Conservation (phyloP, 2,329 filamentous ascomycete genomes). For the Diaporthe amygdali region DNA sequence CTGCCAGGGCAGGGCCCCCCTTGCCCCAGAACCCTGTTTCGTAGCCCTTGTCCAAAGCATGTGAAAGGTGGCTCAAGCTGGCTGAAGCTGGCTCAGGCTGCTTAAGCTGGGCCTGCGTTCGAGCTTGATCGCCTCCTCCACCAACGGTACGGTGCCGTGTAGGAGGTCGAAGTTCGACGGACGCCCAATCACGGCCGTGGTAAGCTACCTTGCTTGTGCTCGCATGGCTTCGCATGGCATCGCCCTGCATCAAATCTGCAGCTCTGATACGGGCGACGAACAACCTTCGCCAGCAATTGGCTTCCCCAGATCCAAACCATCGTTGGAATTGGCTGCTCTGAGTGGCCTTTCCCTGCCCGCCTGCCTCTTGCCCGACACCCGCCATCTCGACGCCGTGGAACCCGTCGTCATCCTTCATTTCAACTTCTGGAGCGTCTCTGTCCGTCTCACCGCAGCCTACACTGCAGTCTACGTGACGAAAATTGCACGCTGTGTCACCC, state of each 20-base stretch:
- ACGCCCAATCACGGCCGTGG: background rate
- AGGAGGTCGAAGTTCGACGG: background rate
- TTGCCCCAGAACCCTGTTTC: background rate
- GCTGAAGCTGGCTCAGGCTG: too few species aligned
- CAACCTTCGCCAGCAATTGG: background rate
- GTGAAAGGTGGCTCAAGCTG: conserved; percentile 6
- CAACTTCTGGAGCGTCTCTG: background rate
- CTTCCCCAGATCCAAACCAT: background rate
- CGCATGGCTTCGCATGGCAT: conserved; percentile 15
- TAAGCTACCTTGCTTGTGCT: background rate
- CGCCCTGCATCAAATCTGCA: conserved; percentile 12
- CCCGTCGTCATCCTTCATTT: background rate
- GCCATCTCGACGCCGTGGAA: background rate
- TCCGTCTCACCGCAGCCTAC: background rate
- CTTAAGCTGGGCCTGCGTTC: background rate
- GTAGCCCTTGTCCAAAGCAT: conserved; percentile 19
- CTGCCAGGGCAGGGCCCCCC: background rate
- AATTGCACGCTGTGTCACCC: background rate
- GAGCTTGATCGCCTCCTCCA: background rate
- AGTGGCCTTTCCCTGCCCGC: background rate
- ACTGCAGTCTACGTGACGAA: background rate
- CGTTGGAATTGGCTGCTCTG: background rate
- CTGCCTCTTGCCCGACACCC: background rate
- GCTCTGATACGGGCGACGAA: conserved; percentile 1
- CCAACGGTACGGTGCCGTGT: background rate